These are phyloP conservation scores for Aspergillus campestris DNA, from an alignment of 495 filamentous ascomycete species.

Conservation along the genomic window DNA sequence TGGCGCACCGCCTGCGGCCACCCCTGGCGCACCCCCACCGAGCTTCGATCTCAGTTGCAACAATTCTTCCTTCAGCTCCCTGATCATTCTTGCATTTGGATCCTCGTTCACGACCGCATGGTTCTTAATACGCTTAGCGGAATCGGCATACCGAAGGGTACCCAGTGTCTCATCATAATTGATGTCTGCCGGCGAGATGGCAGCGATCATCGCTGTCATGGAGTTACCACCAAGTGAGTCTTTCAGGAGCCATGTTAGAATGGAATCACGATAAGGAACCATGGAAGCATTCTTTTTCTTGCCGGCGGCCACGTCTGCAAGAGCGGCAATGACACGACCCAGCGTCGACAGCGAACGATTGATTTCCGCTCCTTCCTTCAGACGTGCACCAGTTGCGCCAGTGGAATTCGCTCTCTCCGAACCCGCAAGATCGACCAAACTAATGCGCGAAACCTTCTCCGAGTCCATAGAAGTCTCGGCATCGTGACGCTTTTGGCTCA, in stretches of 20 bases:
- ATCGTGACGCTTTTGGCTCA: slow-evolving; percentile 92
- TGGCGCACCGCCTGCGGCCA: slow-evolving; percentile 31
- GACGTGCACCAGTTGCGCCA: slow-evolving; percentile 85
- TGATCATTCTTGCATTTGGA: slow-evolving; percentile 97
- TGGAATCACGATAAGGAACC: slow-evolving; percentile 95
- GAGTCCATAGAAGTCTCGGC: slow-evolving; percentile 90
- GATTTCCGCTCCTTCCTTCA: slow-evolving; percentile 99
- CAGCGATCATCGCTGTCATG: slow-evolving; percentile 99
- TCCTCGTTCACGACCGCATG: slow-evolving; percentile 99
- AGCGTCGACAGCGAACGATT: slow-evolving; percentile 94
- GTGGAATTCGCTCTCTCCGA: slow-evolving; percentile 95
- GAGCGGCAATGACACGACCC: slow-evolving; percentile 93
- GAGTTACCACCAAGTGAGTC: slow-evolving; percentile 98
- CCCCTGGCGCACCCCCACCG: slow-evolving; percentile 51
- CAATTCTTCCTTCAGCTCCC: slow-evolving; percentile 94
- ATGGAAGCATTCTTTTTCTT: slow-evolving; percentile 79
- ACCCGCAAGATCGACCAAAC: slow-evolving; percentile 93
- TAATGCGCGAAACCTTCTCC: slow-evolving; percentile 97
- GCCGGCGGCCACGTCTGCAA: slow-evolving; percentile 81
- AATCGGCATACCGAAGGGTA: slow-evolving; percentile 93
- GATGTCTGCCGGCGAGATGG: slow-evolving; percentile 96
- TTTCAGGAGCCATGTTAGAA: slow-evolving; percentile 94
- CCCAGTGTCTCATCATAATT: slow-evolving; percentile 98
- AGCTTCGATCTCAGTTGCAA: slow-evolving; percentile 81
- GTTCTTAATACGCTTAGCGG: slow-evolving; percentile 98